Percentiles rank a stretch among this genome's conserved stretches.
Evolutionary conservation across 805 yeast species (phyloP).

Genomic region (Candida koratica): DNA sequence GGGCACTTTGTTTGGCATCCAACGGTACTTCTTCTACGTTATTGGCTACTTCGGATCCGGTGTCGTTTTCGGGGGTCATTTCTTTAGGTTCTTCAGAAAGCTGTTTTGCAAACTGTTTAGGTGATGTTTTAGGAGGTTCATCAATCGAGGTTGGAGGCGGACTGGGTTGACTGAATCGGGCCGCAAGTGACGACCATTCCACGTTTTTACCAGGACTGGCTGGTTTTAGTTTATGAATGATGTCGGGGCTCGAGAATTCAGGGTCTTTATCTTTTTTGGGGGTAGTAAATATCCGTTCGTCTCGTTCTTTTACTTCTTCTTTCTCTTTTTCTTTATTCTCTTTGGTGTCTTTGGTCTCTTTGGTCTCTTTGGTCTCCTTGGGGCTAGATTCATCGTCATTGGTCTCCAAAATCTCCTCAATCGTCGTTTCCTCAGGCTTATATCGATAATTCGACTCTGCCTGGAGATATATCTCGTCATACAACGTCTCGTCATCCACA

Average conservation of each 20-base stretch:
- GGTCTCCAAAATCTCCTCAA: conserved; percentile 7
- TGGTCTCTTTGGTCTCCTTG: neutral
- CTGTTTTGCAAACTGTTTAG: conserved; percentile 9
- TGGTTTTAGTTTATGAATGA: conserved; percentile 47
- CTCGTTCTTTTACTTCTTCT: conserved; percentile 1
- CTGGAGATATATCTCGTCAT: conserved; percentile 38
- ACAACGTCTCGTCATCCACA: conserved; percentile 35
- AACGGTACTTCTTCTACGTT: neutral
- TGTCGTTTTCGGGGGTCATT: neutral
- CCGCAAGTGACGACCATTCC: conserved; percentile 57
- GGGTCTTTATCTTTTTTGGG: conserved; percentile 10
- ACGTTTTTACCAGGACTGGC: conserved; percentile 54
- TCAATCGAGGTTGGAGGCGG: conserved; percentile 1
- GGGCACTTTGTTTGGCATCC: neutral
- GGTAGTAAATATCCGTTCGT: neutral
- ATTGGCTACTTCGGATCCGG: neutral
- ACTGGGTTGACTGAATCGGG: conserved; percentile 22
- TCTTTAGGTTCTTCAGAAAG: conserved; percentile 1
- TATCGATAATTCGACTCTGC: conserved; percentile 17
- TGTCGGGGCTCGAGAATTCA: conserved; percentile 36
- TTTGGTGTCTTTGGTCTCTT: conserved; percentile 1
- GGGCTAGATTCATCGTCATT: conserved; percentile 5
- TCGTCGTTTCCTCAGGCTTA: conserved; percentile 11
- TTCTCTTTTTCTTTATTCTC: neutral
- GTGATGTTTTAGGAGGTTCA: conserved; percentile 3